Evolutionary conservation across 2,329 filamentous ascomycete species (phyloP).

Genomic region (Trichoderma endophyticum): DNA sequence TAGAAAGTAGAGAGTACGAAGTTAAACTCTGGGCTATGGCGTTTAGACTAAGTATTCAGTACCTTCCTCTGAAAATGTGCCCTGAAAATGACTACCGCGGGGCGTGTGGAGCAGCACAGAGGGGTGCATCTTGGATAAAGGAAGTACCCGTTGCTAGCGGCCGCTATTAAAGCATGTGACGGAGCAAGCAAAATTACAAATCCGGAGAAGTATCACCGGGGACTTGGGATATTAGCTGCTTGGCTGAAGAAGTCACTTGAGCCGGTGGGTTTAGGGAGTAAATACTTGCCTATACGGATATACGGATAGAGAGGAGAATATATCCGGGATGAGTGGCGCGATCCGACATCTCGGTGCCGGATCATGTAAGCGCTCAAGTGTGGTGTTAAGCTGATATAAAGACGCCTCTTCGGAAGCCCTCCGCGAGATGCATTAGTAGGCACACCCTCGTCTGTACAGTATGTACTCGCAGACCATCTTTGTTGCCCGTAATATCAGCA

Average conservation of each 20-base stretch:
- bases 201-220: background rate
- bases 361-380: background rate
- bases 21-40: too few species aligned
- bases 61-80: background rate
- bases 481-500: background rate
- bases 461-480: background rate
- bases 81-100: background rate
- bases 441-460: background rate
- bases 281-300: background rate
- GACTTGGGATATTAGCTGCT: background rate
- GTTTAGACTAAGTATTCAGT: background rate
- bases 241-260: background rate
- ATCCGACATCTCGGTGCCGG: background rate
- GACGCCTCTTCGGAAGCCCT: background rate
- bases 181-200: background rate
- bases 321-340: background rate
- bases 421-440: background rate
- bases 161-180: background rate
- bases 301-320: background rate
- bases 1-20: background rate
- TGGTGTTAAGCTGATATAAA: background rate
- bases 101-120: background rate
- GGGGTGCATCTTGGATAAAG: background rate
- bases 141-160: slow-evolving; percentile 9
- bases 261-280: background rate